phyloP scores from a whole-genome alignment of 2,329 filamentous ascomycete species.

The Ascocoryne sarcoides region DNA sequence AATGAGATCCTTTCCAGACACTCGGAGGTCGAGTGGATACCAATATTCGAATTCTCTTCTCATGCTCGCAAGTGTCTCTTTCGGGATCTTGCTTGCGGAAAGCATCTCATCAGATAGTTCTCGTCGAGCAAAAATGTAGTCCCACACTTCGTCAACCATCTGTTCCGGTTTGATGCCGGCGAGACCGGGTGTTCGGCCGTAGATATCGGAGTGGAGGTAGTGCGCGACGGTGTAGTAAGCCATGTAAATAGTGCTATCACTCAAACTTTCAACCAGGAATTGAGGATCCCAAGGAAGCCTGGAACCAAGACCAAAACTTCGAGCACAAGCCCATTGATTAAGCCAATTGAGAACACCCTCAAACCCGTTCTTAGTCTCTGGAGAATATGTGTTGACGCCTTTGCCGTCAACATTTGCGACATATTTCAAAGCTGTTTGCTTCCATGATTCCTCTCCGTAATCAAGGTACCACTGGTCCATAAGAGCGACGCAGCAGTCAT shows the following conservation, averaged over 20 bases:
- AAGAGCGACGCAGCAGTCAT: constrained; percentile 86
- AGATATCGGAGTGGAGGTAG: constrained; percentile 75
- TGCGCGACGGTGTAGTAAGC: constrained; percentile 63
- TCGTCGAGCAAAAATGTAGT: constrained; percentile 80
- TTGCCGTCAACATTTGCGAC: constrained; percentile 58
- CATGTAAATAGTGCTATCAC: constrained; percentile 90
- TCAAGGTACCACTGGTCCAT: constrained; percentile 98
- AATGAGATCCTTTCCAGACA: constrained; percentile 87
- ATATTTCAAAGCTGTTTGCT: constrained; percentile 62
- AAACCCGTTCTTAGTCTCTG: constrained; percentile 71
- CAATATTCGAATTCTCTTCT: constrained; percentile 92
- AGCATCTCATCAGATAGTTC: constrained; percentile 59
- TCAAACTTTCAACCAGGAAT: constrained; percentile 87
- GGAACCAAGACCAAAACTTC: constrained; percentile 85
- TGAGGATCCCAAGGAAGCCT: constrained; percentile 89
- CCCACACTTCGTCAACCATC: constrained; percentile 93
- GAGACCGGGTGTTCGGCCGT: constrained; percentile 62
- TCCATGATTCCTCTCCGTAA: constrained; percentile 89
- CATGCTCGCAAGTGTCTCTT: constrained; percentile 68
- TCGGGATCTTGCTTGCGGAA: constrained; percentile 59
- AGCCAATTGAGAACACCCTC: constrained; percentile 85
- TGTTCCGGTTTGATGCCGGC: constrained; percentile 68
- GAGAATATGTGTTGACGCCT: constrained; percentile 70
- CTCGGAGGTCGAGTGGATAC: constrained; percentile 84
- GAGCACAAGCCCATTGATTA: constrained; percentile 88